Base-by-base conservation (phyloP, 176 grass and related monocot genomes). In the Ensete glaucum region DNA sequence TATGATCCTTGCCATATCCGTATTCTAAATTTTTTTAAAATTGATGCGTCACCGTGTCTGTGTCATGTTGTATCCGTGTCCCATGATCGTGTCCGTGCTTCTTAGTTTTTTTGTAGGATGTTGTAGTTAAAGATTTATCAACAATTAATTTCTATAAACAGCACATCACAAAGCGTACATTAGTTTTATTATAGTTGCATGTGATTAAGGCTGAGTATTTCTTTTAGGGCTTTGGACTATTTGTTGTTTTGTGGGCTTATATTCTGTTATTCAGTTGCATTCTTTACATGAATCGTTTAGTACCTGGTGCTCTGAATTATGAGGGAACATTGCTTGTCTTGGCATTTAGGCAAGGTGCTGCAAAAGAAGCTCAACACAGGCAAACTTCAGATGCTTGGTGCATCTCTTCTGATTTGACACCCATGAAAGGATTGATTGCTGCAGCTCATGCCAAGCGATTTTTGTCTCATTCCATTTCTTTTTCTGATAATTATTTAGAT, bases 361-460 rank as follows among this genome's bases (percentile, higher is more conserved):
- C 76, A 34, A 77, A 82, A 75, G 87, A 86, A 79, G 25, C 73
- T 8, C 81, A 78, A 21, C 72, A 14, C 2, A 86, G 64, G 74
- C 54, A 81, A 67, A 83, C 78, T 77, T 49, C 65, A 29, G 86
- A 78, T 56, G 81, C 84, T 78, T 85, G 70, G 67, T 79, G 77
- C 81, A 83, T 75, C 58, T 97, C 80, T 83, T 80, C 90, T 54
- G 89, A 88, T 70, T 73, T 73, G 48, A 84, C 53, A 20, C 83
- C 81, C 64, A 80, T 88, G 80, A 93, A 97, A 87, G 72, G 84
- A 76, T 83, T 88, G 83, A 83, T 88, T 87, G 85, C 88, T 82
- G 87, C 85, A 81, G 85, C 82, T 62, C 82, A 87, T 75, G 82
- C 84, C 76, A 84, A 50, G 67, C 82, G 76, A 86, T 72, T 79